phyloP scores from a whole-genome alignment of 768 basidiomycete genomes.

The Suillus hirtellus region DNA sequence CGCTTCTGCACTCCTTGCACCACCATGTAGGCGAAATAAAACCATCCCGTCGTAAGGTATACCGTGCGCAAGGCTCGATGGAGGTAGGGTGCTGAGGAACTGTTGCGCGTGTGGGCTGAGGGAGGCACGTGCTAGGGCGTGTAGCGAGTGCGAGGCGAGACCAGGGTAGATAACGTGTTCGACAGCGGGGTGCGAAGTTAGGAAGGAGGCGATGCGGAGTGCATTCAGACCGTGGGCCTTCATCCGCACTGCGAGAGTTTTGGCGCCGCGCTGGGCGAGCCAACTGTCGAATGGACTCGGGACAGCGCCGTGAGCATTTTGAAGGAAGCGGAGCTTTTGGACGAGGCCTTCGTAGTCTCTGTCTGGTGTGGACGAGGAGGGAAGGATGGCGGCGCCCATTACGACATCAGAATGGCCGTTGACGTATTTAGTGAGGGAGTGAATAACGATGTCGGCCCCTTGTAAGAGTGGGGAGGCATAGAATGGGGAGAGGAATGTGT shows the following conservation, averaged over 20 bases:
- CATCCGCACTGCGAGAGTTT: conserved; percentile 90
- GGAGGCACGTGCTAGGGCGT: conserved; percentile 61
- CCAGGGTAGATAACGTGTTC: conserved; percentile 88
- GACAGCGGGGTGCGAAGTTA: conserved; percentile 58
- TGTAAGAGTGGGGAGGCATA: conserved; percentile 85
- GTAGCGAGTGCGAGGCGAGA: conserved; percentile 61
- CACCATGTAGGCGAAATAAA: conserved; percentile 61
- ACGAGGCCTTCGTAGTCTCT: conserved; percentile 45
- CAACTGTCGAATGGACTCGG: conserved; percentile 87
- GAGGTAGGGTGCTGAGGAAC: conserved; percentile 51
- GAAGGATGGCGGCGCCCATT: conserved; percentile 82
- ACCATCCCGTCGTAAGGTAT: conserved; percentile 88
- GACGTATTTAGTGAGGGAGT: conserved; percentile 87
- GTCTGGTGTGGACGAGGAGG: conserved; percentile 29
- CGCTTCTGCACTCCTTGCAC: conserved; percentile 52
- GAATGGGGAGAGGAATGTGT: conserved; percentile 92
- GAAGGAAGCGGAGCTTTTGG: conserved; percentile 76
- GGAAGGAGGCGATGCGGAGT: conserved; percentile 65
- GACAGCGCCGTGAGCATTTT: conserved; percentile 85
- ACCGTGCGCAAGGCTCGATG: conserved; percentile 23
- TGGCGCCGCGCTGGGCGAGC: conserved; percentile 87
- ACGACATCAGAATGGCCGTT: conserved; percentile 94
- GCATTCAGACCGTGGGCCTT: conserved; percentile 85
- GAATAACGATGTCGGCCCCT: conserved; percentile 83
- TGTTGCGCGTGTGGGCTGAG: conserved; percentile 68